phyloP scores from a whole-genome alignment of 495 filamentous ascomycete genomes.

The Aspergillus steynii region DNA sequence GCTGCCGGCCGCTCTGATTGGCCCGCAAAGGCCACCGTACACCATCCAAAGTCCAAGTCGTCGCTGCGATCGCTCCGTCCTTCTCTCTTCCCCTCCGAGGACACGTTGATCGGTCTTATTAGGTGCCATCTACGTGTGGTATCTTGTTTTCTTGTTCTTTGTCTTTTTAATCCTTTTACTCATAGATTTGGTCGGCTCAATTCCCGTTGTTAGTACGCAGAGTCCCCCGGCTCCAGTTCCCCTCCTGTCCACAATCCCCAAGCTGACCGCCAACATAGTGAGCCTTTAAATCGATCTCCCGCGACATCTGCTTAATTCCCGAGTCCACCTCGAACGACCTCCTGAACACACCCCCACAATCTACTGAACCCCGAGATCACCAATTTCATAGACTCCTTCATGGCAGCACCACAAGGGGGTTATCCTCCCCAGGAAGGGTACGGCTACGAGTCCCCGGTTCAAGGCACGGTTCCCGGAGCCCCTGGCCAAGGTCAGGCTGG shows the following conservation, averaged over 20 bases:
- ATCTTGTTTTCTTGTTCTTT: not conserved
- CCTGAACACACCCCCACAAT: slow-evolving; percentile 3
- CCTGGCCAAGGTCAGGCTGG: slow-evolving; percentile 38
- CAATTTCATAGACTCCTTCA: slow-evolving; percentile 27
- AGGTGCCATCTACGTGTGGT: not conserved
- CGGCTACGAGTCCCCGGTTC: slow-evolving; percentile 45
- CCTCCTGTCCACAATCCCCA: not conserved
- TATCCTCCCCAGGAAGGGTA: slow-evolving; percentile 59
- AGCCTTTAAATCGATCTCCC: slow-evolving; percentile 12
- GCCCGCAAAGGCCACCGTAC: slow-evolving; percentile 46
- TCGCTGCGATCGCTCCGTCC: slow-evolving; percentile 11
- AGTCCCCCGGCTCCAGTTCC: slow-evolving; percentile 10
- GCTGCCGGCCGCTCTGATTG: slow-evolving; percentile 34
- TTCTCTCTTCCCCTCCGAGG: slow-evolving; percentile 9
- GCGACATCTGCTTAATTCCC: slow-evolving; percentile 7
- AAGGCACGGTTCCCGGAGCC: slow-evolving; percentile 32
- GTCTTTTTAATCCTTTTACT: not conserved
- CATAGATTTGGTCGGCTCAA: slow-evolving; percentile 1
- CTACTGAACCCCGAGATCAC: slow-evolving; percentile 5
- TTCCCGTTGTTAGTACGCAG: slow-evolving; percentile 22
- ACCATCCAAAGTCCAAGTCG: slow-evolving; percentile 25
- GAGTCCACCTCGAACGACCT: slow-evolving; percentile 2
- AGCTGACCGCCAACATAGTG: slow-evolving; percentile 22
- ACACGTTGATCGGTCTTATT: slow-evolving; percentile 1
- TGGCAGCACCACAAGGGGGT: slow-evolving; percentile 64